Evolutionary conservation across 2,329 filamentous ascomycete species (phyloP).

Genomic region (Colletotrichum phormii): DNA sequence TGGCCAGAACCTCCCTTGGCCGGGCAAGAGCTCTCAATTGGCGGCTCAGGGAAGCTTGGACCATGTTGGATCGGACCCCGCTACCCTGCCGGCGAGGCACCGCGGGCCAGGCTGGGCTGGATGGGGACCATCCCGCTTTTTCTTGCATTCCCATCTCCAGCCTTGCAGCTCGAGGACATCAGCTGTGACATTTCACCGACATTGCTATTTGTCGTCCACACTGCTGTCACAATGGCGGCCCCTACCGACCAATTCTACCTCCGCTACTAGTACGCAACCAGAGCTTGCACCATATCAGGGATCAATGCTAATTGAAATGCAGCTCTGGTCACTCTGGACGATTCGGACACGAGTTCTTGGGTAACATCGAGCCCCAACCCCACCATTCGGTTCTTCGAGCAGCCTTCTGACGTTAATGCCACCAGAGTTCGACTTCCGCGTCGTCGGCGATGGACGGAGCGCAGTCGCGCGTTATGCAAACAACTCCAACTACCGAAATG

Average conservation of each 20-base stretch:
- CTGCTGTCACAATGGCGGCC: conserved; percentile 66
- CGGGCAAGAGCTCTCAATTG: conserved; percentile 18
- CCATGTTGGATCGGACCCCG: conserved; percentile 17
- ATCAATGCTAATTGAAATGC: conserved; percentile 39
- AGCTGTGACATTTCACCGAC: conserved; percentile 38
- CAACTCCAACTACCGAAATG: conserved; percentile 99
- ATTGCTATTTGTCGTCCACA: conserved; percentile 17
- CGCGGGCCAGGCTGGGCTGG: not conserved
- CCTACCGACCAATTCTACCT: conserved; percentile 90
- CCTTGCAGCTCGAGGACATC: conserved; percentile 35
- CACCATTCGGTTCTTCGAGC: not conserved
- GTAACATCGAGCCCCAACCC: conserved; percentile 61
- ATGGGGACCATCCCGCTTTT: conserved; percentile 29
- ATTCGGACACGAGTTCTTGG: conserved; percentile 97
- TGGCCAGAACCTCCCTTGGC: not conserved
- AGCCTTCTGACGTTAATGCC: conserved; percentile 40
- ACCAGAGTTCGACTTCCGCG: conserved; percentile 94
- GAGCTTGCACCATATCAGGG: rapidly evolving
- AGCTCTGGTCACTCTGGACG: conserved; percentile 98
- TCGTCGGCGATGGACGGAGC: conserved; percentile 91
- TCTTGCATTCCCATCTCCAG: conserved; percentile 33
- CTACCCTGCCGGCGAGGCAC: not conserved
- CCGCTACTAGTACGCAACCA: conserved; percentile 88
- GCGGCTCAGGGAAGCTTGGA: conserved; percentile 6
- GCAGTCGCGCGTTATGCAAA: conserved; percentile 97